phyloP scores from a whole-genome alignment of 495 filamentous ascomycete genomes.

The Annulohypoxylon moriforme region DNA sequence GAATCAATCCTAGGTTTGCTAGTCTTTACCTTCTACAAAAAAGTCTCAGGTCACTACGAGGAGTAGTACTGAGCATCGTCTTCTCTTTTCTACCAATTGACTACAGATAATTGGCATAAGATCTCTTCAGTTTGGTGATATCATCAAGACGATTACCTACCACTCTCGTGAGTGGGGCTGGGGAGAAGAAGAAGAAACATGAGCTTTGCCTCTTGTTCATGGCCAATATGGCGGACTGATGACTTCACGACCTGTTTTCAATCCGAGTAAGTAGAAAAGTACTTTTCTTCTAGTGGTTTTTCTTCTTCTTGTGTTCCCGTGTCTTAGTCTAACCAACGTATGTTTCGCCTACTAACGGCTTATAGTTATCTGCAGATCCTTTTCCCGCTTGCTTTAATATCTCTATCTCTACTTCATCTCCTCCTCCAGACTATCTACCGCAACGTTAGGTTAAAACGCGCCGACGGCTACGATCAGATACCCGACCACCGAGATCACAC shows the following conservation, averaged over 20 bases:
- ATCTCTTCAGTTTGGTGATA: slow-evolving; percentile 37
- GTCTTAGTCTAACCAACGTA: neutral
- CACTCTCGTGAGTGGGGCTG: slow-evolving; percentile 43
- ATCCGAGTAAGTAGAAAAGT: slow-evolving; percentile 73
- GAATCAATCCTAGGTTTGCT: neutral
- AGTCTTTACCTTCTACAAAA: slow-evolving; percentile 8
- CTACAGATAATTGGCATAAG: neutral
- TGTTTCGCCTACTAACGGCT: slow-evolving; percentile 37
- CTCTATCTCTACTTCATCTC: slow-evolving; percentile 75
- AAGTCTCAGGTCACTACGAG: slow-evolving; percentile 1
- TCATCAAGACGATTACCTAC: slow-evolving; percentile 21
- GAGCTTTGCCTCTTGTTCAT: slow-evolving; percentile 77
- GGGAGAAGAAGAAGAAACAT: slow-evolving; percentile 48
- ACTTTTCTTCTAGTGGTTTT: neutral
- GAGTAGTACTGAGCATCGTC: slow-evolving; percentile 16
- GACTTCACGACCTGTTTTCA: slow-evolving; percentile 92
- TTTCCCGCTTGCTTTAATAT: slow-evolving; percentile 78
- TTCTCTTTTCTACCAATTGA: slow-evolving; percentile 15
- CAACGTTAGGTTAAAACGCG: slow-evolving; percentile 58
- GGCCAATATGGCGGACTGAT: slow-evolving; percentile 85
- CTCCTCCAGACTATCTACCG: slow-evolving; percentile 63
- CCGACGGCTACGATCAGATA: slow-evolving; percentile 62
- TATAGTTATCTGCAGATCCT: slow-evolving; percentile 84
- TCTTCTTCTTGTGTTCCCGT: slow-evolving; percentile 4
- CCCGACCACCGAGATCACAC: slow-evolving; percentile 59